phyloP scores from a whole-genome alignment of 148 eudicot genomes.

The Selenicereus undatus region DNA sequence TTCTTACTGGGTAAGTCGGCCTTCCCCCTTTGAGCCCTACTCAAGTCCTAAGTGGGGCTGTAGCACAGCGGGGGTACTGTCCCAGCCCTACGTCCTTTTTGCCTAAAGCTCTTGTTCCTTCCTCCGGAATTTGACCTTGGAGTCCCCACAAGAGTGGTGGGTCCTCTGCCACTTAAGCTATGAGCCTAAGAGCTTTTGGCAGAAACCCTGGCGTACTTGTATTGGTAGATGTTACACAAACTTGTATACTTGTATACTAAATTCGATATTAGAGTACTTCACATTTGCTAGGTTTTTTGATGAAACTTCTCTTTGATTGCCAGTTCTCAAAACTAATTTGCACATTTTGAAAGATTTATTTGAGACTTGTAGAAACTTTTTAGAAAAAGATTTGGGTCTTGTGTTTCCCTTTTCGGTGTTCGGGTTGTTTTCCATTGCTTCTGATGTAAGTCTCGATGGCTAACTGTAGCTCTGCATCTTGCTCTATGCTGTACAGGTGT shows the following conservation, averaged over 20 bases:
- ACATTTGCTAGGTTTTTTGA: not conserved
- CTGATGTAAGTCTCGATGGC: not conserved
- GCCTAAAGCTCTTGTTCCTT: not conserved
- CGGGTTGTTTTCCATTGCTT: not conserved
- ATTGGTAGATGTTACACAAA: not conserved
- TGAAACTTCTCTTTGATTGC: not conserved
- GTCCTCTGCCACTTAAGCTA: not conserved
- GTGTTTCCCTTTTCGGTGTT: not conserved
- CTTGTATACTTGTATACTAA: not conserved
- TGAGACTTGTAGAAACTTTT: not conserved
- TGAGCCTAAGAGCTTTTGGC: not conserved
- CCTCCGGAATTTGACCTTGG: not conserved
- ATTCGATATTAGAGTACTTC: not conserved
- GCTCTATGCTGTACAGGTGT: constrained; percentile 41
- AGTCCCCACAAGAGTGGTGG: not conserved
- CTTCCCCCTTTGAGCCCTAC: no score
- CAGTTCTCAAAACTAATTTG: not conserved
- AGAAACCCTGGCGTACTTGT: not conserved
- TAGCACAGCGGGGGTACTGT: no score
- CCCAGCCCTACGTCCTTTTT: no score
- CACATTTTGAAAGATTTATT: not conserved
- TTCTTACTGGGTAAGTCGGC: no score
- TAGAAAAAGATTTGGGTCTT: not conserved
- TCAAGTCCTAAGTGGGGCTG: no score
- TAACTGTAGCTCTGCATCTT: not conserved